Percentiles rank a stretch among this genome's conserved stretches.
Evolutionary conservation across 2,329 filamentous ascomycete species (phyloP).

Genomic region (Aureobasidium sp.): DNA sequence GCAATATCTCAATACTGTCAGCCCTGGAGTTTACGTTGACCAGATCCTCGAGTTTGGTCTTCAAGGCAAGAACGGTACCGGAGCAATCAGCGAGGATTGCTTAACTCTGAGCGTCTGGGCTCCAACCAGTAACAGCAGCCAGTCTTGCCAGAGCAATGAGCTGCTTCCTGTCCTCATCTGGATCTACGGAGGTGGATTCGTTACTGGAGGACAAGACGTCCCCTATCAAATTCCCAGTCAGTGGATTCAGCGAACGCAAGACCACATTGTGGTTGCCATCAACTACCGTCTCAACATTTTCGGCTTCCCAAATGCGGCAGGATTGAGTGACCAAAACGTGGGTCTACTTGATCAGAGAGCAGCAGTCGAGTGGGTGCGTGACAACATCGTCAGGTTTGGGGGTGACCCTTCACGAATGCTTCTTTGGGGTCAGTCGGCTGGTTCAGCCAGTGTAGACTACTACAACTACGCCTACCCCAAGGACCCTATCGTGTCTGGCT

Average conservation of each 20-base stretch:
- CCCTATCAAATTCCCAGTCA: conserved; percentile 38
- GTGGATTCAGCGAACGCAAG: conserved; percentile 32
- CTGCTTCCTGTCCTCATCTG: conserved; percentile 38
- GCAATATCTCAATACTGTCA: conserved; percentile 18
- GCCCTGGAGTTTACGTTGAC: conserved; percentile 16
- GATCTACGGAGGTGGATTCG: conserved; percentile 41
- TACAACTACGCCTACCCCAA: conserved; percentile 40
- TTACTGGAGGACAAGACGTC: conserved; percentile 35
- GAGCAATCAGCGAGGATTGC: conserved; percentile 35
- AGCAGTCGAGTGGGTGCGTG: conserved; percentile 42
- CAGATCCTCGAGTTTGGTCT: conserved; percentile 24
- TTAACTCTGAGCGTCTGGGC: conserved; percentile 40
- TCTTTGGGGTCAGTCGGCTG: conserved; percentile 23
- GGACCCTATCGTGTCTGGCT: conserved; percentile 41
- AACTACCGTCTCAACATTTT: conserved; percentile 35
- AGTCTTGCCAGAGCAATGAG: conserved; percentile 3
- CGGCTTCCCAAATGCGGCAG: conserved; percentile 31
- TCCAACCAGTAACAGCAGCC: conserved; percentile 19
- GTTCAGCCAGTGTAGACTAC: conserved; percentile 24
- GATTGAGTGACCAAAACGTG: conserved; percentile 32
- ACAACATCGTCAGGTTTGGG: conserved; percentile 44
- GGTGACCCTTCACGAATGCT: conserved; percentile 29
- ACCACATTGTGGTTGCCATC: conserved; percentile 29
- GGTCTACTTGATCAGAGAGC: conserved; percentile 46
- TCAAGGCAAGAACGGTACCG: conserved; percentile 22